These are phyloP conservation scores for Polyplosphaeria fusca DNA, from an alignment of 495 filamentous ascomycete species.

Conservation along the genomic window DNA sequence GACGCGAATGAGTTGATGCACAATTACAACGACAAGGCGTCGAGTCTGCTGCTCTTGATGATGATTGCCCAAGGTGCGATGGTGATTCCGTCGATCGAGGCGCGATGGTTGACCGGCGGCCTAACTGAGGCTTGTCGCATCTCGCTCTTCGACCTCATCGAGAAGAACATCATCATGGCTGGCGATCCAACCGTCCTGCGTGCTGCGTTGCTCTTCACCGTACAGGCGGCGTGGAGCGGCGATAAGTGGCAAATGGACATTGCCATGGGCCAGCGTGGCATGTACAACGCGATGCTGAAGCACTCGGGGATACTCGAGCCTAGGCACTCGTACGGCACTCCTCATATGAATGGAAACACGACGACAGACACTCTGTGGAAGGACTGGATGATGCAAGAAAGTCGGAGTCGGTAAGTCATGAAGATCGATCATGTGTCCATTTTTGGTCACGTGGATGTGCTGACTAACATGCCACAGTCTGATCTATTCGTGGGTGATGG, in stretches of 20 bases:
- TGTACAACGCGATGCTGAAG: slow-evolving; percentile 62
- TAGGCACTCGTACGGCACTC: slow-evolving; percentile 33
- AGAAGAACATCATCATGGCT: slow-evolving; percentile 60
- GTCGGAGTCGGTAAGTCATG: slow-evolving; percentile 51
- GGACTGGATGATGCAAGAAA: slow-evolving; percentile 57
- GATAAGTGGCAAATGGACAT: slow-evolving; percentile 72
- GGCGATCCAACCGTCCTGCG: slow-evolving; percentile 57
- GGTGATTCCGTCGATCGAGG: slow-evolving; percentile 55
- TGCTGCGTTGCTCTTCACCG: slow-evolving; percentile 58
- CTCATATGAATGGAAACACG: slow-evolving; percentile 29
- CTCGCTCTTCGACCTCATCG: slow-evolving; percentile 61
- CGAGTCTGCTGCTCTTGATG: slow-evolving; percentile 57
- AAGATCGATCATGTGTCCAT: slow-evolving; percentile 4
- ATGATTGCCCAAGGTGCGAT: slow-evolving; percentile 66
- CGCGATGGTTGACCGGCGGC: slow-evolving; percentile 57
- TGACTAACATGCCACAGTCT: slow-evolving; percentile 43
- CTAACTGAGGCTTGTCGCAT: slow-evolving; percentile 64
- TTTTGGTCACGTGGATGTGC: slow-evolving; percentile 12
- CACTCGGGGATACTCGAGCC: slow-evolving; percentile 57
- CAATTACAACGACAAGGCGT: slow-evolving; percentile 52
- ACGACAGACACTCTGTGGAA: slow-evolving; percentile 52
- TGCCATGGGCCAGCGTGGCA: slow-evolving; percentile 63
- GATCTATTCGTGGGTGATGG: slow-evolving; percentile 64
- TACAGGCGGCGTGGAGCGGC: slow-evolving; percentile 62
- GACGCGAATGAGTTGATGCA: slow-evolving; percentile 60